These are phyloP conservation scores for Russula brevipes DNA, from an alignment of 768 basidiomycete species.

Conservation along the genomic window DNA sequence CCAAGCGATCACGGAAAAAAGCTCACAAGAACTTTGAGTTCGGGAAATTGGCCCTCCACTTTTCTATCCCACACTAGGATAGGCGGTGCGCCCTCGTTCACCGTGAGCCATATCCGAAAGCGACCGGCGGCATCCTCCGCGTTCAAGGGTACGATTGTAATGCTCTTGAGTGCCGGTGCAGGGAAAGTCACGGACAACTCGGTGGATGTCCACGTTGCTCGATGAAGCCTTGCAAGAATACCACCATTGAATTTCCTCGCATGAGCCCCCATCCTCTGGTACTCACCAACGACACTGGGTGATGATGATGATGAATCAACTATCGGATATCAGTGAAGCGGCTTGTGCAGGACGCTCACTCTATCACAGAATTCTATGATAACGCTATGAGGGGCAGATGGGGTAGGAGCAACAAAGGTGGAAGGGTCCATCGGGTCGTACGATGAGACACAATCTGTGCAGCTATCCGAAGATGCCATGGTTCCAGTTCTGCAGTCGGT, in stretches of 20 bases:
- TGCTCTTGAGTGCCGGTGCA: slow-evolving; percentile 59
- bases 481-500: background rate
- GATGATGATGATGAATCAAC: background rate
- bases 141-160: slow-evolving; percentile 70
- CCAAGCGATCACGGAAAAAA: background rate
- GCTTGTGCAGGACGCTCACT: slow-evolving; percentile 42
- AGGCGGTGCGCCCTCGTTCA: slow-evolving; percentile 34
- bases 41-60: slow-evolving; percentile 86
- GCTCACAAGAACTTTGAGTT: slow-evolving; percentile 76
- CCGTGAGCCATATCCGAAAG: slow-evolving; percentile 83
- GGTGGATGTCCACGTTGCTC: slow-evolving; percentile 91
- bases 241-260: background rate
- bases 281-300: slow-evolving; percentile 74
- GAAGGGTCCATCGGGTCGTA: slow-evolving; percentile 40
- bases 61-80: slow-evolving; percentile 85
- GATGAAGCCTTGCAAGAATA: slow-evolving; percentile 64
- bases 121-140: slow-evolving; percentile 81
- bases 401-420: slow-evolving; percentile 52
- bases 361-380: slow-evolving; percentile 91
- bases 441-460: slow-evolving; percentile 25
- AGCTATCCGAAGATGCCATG: slow-evolving; percentile 10
- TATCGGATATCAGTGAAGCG: slow-evolving; percentile 6
- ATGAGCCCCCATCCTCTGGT: background rate
- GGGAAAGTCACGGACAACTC: slow-evolving; percentile 91
- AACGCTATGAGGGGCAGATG: slow-evolving; percentile 49